phyloP scores from a whole-genome alignment of 2,329 filamentous ascomycete genomes.

The Diaporthe caulivora region DNA sequence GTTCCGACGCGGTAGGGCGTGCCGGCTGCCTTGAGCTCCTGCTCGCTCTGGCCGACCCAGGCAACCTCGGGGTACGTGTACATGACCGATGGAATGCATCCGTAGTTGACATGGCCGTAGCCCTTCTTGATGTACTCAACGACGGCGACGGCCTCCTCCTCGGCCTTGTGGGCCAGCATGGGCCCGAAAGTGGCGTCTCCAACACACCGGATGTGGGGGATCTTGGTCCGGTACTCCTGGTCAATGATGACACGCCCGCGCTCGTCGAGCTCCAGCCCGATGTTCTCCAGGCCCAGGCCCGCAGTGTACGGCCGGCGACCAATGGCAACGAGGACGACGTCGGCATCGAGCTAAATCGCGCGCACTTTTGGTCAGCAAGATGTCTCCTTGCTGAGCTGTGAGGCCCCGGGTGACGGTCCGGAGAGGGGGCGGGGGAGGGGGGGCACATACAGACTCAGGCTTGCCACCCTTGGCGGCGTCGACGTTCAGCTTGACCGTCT shows the following conservation, averaged over 20 bases:
- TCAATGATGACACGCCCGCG: slow-evolving; percentile 96
- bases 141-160: slow-evolving; percentile 95
- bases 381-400: background rate
- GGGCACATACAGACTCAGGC: slow-evolving; percentile 80
- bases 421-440: too few relatives aligned
- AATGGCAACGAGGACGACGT: slow-evolving; percentile 96
- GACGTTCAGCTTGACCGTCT: slow-evolving; percentile 83
- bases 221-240: slow-evolving; percentile 98
- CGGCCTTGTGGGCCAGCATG: slow-evolving; percentile 99
- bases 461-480: slow-evolving; percentile 98
- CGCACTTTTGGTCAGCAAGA: slow-evolving; percentile 35
- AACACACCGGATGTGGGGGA: slow-evolving; percentile 95
- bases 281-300: slow-evolving; percentile 92
- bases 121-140: slow-evolving; percentile 99
- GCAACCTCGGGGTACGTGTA: slow-evolving; percentile 99
- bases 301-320: slow-evolving; percentile 94
- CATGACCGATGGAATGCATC: slow-evolving; percentile 97
- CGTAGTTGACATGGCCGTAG: slow-evolving; percentile 99
- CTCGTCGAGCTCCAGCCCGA: slow-evolving; percentile 92
- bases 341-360: slow-evolving; percentile 79
- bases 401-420: background rate
- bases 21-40: slow-evolving; percentile 90
- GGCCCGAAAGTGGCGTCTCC: slow-evolving; percentile 97
- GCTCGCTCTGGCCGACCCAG: slow-evolving; percentile 98
- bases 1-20: slow-evolving; percentile 93